A percentile compares a stretch with the other conserved stretches of the same genome.
phyloP scores from a whole-genome alignment of 257 asterid species.

The Salvia rosmarinus region DNA sequence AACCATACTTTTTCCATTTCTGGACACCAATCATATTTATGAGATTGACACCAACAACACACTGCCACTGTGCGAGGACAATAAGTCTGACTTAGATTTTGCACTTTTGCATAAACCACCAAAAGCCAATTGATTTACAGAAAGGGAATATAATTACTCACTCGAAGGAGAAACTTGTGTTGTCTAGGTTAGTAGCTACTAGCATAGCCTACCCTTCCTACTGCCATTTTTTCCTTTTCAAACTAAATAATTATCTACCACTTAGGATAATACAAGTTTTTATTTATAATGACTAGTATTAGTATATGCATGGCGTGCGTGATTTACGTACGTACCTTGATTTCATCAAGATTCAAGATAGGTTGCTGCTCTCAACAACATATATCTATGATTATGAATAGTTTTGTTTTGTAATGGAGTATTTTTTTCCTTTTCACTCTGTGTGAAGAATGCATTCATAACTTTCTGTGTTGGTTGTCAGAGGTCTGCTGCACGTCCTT shows the following conservation, averaged over 20 bases:
- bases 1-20: constrained; percentile 53
- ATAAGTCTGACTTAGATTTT: constrained; percentile 58
- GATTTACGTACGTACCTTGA: no score
- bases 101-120: constrained; percentile 46
- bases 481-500: constrained; percentile 45
- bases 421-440: no score
- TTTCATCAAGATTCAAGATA: no score
- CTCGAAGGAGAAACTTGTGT: constrained; percentile 47
- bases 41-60: constrained; percentile 70
- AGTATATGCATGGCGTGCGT: no score
- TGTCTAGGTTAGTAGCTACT: constrained; percentile 6
- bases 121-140: constrained; percentile 50
- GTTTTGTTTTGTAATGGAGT: not conserved
- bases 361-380: no score
- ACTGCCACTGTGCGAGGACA: constrained; percentile 30
- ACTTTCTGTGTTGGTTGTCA: constrained; percentile 40
- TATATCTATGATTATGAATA: no score
- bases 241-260: no score
- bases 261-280: no score
- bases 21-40: constrained; percentile 36
- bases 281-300: no score
- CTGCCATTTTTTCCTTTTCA: constrained; percentile 1
- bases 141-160: constrained; percentile 70
- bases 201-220: constrained; percentile 33
- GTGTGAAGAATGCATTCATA: not conserved